These are phyloP conservation scores for Russula earlei DNA, from an alignment of 768 basidiomycete genomes.

Conservation along the genomic window DNA sequence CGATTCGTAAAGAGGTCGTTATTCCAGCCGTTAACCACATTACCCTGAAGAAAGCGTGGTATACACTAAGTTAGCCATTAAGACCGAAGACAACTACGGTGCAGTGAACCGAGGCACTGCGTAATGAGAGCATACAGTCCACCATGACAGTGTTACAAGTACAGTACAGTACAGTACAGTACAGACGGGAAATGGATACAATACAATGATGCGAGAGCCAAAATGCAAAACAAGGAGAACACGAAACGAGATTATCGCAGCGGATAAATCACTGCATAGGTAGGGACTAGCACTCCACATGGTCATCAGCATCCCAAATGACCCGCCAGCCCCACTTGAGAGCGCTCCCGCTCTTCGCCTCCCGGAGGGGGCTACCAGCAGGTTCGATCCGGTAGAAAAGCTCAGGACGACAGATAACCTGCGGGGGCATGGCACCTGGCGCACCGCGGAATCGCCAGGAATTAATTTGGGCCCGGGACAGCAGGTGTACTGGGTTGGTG, in stretches of 20 bases:
- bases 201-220: not conserved
- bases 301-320: slow-evolving; percentile 15
- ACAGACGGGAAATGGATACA: not conserved
- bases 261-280: not conserved
- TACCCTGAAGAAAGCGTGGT: not conserved
- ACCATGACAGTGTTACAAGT: slow-evolving; percentile 4
- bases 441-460: slow-evolving; percentile 27
- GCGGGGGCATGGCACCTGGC: slow-evolving; percentile 36
- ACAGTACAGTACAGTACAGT: no score
- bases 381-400: slow-evolving; percentile 11
- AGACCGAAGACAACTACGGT: not conserved
- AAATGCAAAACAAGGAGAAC: not conserved
- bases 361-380: not conserved
- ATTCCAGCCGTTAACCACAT: not conserved
- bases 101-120: not conserved
- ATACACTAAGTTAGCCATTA: slow-evolving; percentile 5
- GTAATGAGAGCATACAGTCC: not conserved
- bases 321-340: slow-evolving; percentile 19
- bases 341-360: slow-evolving; percentile 9
- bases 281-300: not conserved
- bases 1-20: not conserved
- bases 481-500: slow-evolving; percentile 49
- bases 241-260: not conserved
- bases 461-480: slow-evolving; percentile 55
- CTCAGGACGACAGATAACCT: slow-evolving; percentile 9